These are phyloP conservation scores for Physcomitrellopsis africana DNA, from an alignment of 225 moss, liverwort and hornwort genomes.

Conservation along the genomic window DNA sequence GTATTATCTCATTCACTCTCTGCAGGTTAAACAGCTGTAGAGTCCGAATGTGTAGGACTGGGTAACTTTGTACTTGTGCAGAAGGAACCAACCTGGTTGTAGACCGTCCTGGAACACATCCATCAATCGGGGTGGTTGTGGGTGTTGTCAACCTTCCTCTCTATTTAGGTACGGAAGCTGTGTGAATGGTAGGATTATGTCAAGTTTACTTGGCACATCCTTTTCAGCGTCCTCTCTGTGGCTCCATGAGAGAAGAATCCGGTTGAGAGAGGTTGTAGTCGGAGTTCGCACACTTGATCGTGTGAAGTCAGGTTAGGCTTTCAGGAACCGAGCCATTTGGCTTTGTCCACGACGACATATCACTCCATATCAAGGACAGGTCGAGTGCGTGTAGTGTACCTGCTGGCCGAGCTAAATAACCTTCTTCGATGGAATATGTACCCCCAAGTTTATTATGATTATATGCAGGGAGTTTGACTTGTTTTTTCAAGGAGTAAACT, in stretches of 20 bases:
- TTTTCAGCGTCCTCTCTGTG: neutral
- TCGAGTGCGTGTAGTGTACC: neutral
- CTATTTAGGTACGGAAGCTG: neutral
- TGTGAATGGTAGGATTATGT: neutral
- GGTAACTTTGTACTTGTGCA: slow-evolving; percentile 16
- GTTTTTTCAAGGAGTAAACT: too few relatives aligned
- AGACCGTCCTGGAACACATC: neutral
- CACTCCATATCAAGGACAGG: neutral
- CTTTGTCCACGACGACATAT: too few relatives aligned
- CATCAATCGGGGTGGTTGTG: neutral
- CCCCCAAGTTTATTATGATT: slow-evolving; percentile 3
- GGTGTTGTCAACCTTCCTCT: slow-evolving; percentile 1
- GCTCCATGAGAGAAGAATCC: neutral
- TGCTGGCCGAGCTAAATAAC: neutral
- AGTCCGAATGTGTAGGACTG: slow-evolving; percentile 39
- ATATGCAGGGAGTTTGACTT: too few relatives aligned
- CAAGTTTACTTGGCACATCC: too few relatives aligned
- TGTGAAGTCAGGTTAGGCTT: neutral
- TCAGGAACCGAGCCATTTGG: neutral
- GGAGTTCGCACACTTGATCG: neutral
- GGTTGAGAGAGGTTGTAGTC: neutral
- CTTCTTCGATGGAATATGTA: neutral
- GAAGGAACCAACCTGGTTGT: neutral
- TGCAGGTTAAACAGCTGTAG: slow-evolving; percentile 57
- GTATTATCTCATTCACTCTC: slow-evolving; percentile 53